A percentile compares a stretch with the other conserved stretches of the same genome.
Conservation (phyloP, 225 moss, liverwort and hornwort species). For the Neckera pumila region DNA sequence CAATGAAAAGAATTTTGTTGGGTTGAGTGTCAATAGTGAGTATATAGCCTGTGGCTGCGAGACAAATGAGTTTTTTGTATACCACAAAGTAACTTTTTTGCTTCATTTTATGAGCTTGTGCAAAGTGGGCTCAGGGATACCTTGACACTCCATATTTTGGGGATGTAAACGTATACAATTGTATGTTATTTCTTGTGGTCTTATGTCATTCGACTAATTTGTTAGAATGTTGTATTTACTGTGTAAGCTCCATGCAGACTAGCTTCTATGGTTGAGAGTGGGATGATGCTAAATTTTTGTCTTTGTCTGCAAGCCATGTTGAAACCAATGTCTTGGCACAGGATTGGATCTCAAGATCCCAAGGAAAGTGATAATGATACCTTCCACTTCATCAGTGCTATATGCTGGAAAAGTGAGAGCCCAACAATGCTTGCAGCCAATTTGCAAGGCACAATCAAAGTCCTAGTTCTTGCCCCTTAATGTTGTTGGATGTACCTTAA, state of each 20-base stretch:
- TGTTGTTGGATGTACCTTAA: neutral
- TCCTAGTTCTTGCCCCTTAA: conserved; percentile 84
- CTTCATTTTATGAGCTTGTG: neutral
- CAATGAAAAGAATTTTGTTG: conserved; percentile 98
- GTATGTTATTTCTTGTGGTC: neutral
- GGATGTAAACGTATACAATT: neutral
- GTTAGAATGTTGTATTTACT: neutral
- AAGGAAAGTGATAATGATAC: conserved; percentile 85
- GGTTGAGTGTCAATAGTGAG: conserved; percentile 87
- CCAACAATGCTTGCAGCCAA: conserved; percentile 98
- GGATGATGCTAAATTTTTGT: neutral
- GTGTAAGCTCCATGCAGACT: neutral
- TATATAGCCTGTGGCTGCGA: conserved; percentile 97
- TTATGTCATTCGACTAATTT: neutral
- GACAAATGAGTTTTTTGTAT: conserved; percentile 91
- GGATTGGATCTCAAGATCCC: conserved; percentile 73
- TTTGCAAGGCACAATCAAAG: conserved; percentile 96
- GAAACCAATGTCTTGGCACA: conserved; percentile 76
- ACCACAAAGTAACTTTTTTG: conserved; percentile 69
- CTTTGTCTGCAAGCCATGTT: conserved; percentile 67
- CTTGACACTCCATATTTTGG: neutral
- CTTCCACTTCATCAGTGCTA: conserved; percentile 87
- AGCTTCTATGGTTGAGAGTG: neutral
- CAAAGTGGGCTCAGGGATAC: neutral
- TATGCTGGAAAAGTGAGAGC: conserved; percentile 99